Percentiles rank a stretch among this genome's conserved stretches.
Conservation (phyloP, 208 protist genomes). For the Angomonas ambiguus region DNA sequence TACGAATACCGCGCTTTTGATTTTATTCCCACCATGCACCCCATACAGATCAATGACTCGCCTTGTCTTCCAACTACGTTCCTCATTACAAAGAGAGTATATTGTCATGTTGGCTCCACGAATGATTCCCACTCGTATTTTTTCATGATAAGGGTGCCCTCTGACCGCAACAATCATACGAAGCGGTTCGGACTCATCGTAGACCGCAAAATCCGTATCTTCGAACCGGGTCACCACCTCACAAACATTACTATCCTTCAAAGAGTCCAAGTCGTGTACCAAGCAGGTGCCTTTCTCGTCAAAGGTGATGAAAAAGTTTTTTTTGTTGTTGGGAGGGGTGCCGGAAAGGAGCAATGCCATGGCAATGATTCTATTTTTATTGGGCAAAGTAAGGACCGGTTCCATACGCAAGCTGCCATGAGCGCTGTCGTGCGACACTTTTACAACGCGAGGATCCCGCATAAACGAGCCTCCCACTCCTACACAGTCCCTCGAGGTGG, state of each 20-base stretch:
- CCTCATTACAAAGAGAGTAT: constrained; percentile 30
- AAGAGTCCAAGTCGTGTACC: constrained; percentile 45
- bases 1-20: constrained; percentile 47
- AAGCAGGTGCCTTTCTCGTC: constrained; percentile 46
- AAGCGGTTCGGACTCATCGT: constrained; percentile 32
- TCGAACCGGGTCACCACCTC: constrained; percentile 41
- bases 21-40: constrained; percentile 42
- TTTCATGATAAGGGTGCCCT: constrained; percentile 63
- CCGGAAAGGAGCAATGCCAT: constrained; percentile 41
- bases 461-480: constrained; percentile 76
- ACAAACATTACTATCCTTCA: constrained; percentile 24
- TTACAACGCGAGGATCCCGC: constrained; percentile 52
- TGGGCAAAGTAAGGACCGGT: constrained; percentile 29
- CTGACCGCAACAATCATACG: constrained; percentile 39
- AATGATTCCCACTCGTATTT: constrained; percentile 40
- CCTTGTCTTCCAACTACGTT: constrained; percentile 33
- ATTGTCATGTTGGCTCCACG: constrained; percentile 42
- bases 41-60: constrained; percentile 38
- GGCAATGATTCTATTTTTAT: constrained; percentile 44
- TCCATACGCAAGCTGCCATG: constrained; percentile 19
- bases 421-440: constrained; percentile 23
- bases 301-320: constrained; percentile 56
- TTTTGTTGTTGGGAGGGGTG: constrained; percentile 62
- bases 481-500: constrained; percentile 28
- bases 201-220: constrained; percentile 52